A percentile compares a stretch with the other conserved stretches of the same genome.
These are phyloP conservation scores for Nakazawaea pomicola DNA, from an alignment of 805 yeast species.

Conservation along the genomic window DNA sequence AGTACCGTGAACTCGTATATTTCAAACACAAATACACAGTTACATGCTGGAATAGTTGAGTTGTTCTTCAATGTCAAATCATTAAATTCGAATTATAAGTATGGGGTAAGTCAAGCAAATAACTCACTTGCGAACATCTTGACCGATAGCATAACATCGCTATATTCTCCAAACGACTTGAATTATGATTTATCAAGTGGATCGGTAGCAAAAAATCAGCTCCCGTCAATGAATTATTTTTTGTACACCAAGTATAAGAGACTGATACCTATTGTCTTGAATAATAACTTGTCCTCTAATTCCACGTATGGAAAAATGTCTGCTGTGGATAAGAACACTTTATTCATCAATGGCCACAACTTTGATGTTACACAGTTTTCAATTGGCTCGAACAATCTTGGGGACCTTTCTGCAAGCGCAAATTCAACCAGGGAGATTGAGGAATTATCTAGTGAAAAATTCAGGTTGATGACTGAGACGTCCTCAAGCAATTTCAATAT, in stretches of 20 bases:
- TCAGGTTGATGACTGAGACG: slow-evolving; percentile 28
- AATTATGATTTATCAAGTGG: slow-evolving; percentile 18
- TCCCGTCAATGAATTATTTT: slow-evolving; percentile 31
- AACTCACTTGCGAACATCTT: slow-evolving; percentile 22
- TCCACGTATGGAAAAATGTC: slow-evolving; percentile 23
- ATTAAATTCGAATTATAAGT: slow-evolving; percentile 10
- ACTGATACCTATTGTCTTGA: slow-evolving; percentile 30
- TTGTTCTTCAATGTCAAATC: slow-evolving; percentile 34
- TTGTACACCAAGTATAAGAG: slow-evolving; percentile 30
- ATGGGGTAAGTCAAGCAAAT: slow-evolving; percentile 14
- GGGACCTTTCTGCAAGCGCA: not conserved
- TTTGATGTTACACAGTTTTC: not conserved
- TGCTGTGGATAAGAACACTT: slow-evolving; percentile 1
- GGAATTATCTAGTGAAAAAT: not conserved
- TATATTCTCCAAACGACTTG: slow-evolving; percentile 27
- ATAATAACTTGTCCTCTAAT: slow-evolving; percentile 22
- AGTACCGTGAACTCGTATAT: slow-evolving; percentile 29
- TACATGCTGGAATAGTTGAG: slow-evolving; percentile 39
- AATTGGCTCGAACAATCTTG: no score
- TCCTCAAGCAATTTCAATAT: slow-evolving; percentile 21
- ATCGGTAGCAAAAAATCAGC: slow-evolving; percentile 17
- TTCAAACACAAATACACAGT: slow-evolving; percentile 35
- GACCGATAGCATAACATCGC: slow-evolving; percentile 10
- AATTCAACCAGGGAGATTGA: not conserved
- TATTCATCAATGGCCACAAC: slow-evolving; percentile 9